phyloP scores from a whole-genome alignment of 2,329 filamentous ascomycete species.

The Aureobasidium sp. region DNA sequence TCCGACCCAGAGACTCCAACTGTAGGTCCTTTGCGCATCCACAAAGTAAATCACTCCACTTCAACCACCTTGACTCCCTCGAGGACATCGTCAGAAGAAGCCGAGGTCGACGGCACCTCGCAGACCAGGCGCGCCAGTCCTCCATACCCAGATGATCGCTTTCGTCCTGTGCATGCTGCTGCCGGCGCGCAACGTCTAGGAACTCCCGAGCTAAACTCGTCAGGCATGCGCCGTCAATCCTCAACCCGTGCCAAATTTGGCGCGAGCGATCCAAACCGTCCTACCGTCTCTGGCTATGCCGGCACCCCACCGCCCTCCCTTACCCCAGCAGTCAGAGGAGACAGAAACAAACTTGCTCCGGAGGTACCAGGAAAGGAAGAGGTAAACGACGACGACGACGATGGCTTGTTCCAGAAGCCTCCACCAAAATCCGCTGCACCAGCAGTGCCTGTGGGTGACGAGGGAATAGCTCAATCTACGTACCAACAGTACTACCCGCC shows the following conservation, averaged over 20 bases:
- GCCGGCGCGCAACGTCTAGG: conserved; percentile 29
- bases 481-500: conserved; percentile 57
- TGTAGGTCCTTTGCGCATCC: conserved; percentile 69
- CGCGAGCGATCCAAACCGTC: conserved; percentile 43
- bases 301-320: conserved; percentile 27
- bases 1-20: conserved; percentile 59
- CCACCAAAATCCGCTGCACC: conserved; percentile 31
- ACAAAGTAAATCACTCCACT: conserved; percentile 56
- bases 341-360: conserved; percentile 55
- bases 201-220: conserved; percentile 26
- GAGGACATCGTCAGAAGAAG: conserved; percentile 45
- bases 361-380: conserved; percentile 65
- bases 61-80: conserved; percentile 42
- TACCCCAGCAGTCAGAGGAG: conserved; percentile 45
- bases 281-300: conserved; percentile 41
- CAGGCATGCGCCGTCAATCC: conserved; percentile 16
- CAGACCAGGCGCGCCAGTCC: conserved; percentile 46
- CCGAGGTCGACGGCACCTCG: conserved; percentile 58
- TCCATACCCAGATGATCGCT: conserved; percentile 41
- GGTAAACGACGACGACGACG: conserved; percentile 26
- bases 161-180: conserved; percentile 26
- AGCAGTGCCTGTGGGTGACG: conserved; percentile 19
- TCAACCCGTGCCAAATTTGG: conserved; percentile 37
- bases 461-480: conserved; percentile 6
- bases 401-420: conserved; percentile 67